Base-by-base conservation (phyloP, 345 rosid genomes). In the Ailanthus altissimus region DNA sequence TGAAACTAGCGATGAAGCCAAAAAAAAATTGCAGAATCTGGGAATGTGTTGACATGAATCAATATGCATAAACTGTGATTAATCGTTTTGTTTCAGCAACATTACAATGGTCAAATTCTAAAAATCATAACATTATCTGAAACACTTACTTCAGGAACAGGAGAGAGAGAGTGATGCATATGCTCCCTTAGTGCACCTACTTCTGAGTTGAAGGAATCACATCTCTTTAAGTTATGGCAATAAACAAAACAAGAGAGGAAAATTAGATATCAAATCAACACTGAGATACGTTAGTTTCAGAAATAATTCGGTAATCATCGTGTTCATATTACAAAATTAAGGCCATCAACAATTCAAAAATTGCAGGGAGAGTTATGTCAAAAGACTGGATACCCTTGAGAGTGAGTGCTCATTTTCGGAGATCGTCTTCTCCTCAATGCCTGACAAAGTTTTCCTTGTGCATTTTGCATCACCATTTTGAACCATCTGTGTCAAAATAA, bases 391-490 rank as follows among this genome's bases (percentile, higher is more conserved):
- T 81, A 88, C 90, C 87, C 83, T 79, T 12, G 40, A 1, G 72
- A 43, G 46, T 26, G 79, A 66, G 45, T 75, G 72, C 36, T 83
- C 83, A 26, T 83, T 84, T 70, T 84, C 90, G 45, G 89, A 59
- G 79, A 83, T 83, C 8, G 77, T 76, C 81, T 90, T 90, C 79
- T 93, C 92, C 36, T 91, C 87, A 5, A 88, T 73, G 71, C 82
- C 90, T 47, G 88, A 73, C 80, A 83, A 80, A 45, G 47, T 78
- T 70, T 75, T 85, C 76, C 86, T 85, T 28, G 47, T 13, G 76
- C 94, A 89, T 72, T 84, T 90, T 54, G 81, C 92, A 61, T 85
- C 93, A 6, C 97, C 98, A 74, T 88, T 87, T 40, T 84, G 90
- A 71, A 93, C 94, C 89, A 86, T 86, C 98, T 94, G 81, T 21